These are phyloP conservation scores for Beauveria medogensis DNA, from an alignment of 2,329 filamentous ascomycete genomes.

Conservation along the genomic window DNA sequence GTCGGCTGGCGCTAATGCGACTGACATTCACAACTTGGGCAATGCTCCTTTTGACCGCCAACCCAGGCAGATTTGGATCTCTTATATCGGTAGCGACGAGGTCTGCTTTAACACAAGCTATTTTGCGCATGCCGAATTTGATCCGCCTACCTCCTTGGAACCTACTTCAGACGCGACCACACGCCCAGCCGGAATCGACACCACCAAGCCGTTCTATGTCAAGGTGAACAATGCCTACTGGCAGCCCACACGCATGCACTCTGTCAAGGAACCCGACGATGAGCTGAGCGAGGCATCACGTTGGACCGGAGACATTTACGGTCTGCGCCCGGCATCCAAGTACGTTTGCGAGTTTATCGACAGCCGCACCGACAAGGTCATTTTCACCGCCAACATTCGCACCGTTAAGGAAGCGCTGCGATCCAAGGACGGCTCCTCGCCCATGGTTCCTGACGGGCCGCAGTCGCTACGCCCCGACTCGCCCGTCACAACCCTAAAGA, in stretches of 20 bases:
- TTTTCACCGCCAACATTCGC: slow-evolving; percentile 66
- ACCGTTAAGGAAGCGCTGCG: slow-evolving; percentile 44
- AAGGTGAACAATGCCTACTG: slow-evolving; percentile 71
- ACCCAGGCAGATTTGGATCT: slow-evolving; percentile 71
- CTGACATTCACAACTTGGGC: slow-evolving; percentile 68
- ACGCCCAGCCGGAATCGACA: slow-evolving; percentile 48
- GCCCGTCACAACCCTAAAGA: slow-evolving; percentile 66
- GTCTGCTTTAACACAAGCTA: slow-evolving; percentile 68
- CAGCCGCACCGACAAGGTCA: slow-evolving; percentile 53
- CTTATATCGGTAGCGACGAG: slow-evolving; percentile 69
- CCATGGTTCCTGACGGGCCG: slow-evolving; percentile 36
- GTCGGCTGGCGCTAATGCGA: slow-evolving; percentile 65
- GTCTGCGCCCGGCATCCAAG: slow-evolving; percentile 61
- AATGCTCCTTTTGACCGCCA: slow-evolving; percentile 65
- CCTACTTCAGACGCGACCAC: slow-evolving; percentile 8
- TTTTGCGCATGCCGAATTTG: slow-evolving; percentile 42
- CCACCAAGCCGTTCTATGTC: slow-evolving; percentile 69
- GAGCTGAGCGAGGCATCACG: slow-evolving; percentile 36
- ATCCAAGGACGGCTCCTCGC: slow-evolving; percentile 22
- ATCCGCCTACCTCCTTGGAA: slow-evolving; percentile 11
- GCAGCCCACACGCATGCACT: slow-evolving; percentile 67
- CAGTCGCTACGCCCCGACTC: slow-evolving; percentile 64
- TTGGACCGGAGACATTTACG: slow-evolving; percentile 66
- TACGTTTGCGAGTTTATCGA: slow-evolving; percentile 74
- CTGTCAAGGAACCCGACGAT: slow-evolving; percentile 29